These are phyloP conservation scores for Phanerochaete sordida DNA, from an alignment of 768 basidiomycete genomes.

Conservation along the genomic window DNA sequence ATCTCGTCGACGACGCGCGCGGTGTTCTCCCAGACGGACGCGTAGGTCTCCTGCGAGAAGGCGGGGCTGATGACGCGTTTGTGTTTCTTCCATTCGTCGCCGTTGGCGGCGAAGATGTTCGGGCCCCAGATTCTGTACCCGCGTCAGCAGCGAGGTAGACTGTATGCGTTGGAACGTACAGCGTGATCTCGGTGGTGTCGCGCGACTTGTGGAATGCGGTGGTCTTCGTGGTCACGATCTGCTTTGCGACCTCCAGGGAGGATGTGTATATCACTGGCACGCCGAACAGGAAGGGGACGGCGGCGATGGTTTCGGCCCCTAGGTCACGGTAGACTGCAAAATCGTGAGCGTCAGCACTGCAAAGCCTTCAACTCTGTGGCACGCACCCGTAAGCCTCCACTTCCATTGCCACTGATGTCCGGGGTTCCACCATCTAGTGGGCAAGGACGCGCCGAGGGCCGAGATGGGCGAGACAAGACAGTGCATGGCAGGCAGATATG, in stretches of 20 bases:
- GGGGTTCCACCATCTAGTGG: not conserved
- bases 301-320: not conserved
- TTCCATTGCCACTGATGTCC: not conserved
- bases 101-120: not conserved
- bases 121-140: not conserved
- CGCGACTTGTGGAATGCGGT: not conserved
- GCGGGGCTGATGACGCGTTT: not conserved
- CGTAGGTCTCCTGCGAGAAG: not conserved
- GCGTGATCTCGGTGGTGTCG: not conserved
- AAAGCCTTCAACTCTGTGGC: no score
- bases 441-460: not conserved
- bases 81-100: not conserved
- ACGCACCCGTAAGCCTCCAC: not conserved
- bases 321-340: not conserved
- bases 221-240: not conserved
- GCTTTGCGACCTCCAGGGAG: not conserved
- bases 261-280: not conserved
- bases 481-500: not conserved
- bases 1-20: not conserved
- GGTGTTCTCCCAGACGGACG: not conserved
- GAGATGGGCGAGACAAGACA: not conserved
- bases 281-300: not conserved
- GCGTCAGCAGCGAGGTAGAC: no score
- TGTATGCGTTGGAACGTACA: not conserved
- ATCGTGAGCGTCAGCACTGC: not conserved